phyloP scores from a whole-genome alignment of 2,329 filamentous ascomycete genomes.

The Rutstroemia sp. region DNA sequence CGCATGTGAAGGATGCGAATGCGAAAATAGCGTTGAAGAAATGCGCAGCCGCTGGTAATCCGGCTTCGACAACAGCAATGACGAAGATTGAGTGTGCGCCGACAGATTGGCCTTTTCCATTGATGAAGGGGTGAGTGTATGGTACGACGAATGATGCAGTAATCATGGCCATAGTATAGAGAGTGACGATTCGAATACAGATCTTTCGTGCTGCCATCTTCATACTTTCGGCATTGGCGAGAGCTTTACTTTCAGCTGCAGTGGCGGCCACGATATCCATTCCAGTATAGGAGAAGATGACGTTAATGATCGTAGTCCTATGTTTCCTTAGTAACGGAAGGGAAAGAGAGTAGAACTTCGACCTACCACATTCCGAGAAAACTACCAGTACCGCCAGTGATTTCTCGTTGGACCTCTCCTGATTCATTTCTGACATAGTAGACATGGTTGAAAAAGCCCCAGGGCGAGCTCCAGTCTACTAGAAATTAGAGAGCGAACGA shows the following conservation, averaged over 20 bases:
- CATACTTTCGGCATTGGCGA: conserved; percentile 33
- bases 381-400: conserved; percentile 30
- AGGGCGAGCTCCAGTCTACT: conserved; percentile 31
- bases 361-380: conserved; percentile 35
- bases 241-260: conserved; percentile 31
- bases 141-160: conserved; percentile 32
- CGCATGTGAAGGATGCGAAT: conserved; percentile 32
- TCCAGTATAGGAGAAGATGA: conserved; percentile 21
- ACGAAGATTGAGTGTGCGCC: conserved; percentile 33
- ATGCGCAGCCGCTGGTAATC: conserved; percentile 28
- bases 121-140: conserved; percentile 34
- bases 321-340: neutral
- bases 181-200: conserved; percentile 31
- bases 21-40: conserved; percentile 32
- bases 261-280: conserved; percentile 36
- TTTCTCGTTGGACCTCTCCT: conserved; percentile 26
- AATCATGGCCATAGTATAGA: conserved; percentile 25
- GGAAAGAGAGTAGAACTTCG: neutral
- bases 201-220: conserved; percentile 36
- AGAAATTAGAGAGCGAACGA: neutral
- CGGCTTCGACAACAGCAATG: conserved; percentile 33
- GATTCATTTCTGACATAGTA: conserved; percentile 30
- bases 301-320: conserved; percentile 33
- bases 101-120: conserved; percentile 32
- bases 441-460: conserved; percentile 32